Evolutionary conservation across 768 basidiomycete genomes (phyloP).

Genomic region (Lentinula lateritia): DNA sequence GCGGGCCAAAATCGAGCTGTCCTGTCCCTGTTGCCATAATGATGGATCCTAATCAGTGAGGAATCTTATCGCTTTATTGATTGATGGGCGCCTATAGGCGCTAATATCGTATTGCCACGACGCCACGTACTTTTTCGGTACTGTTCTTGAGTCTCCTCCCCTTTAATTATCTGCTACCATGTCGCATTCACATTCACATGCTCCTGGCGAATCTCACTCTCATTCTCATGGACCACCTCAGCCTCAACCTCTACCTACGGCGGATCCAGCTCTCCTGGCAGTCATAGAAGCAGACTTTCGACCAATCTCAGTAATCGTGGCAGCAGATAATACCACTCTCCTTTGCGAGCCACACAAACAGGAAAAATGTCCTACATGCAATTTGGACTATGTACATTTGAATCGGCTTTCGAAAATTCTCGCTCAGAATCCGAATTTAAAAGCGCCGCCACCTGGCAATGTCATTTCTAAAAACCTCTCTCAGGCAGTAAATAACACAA

Average conservation of each 20-base stretch:
- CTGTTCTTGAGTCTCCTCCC: too few species aligned
- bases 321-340: slow-evolving; percentile 46
- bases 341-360: slow-evolving; percentile 63
- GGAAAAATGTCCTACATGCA: slow-evolving; percentile 72
- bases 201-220: slow-evolving; percentile 46
- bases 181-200: slow-evolving; percentile 65
- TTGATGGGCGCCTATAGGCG: background rate
- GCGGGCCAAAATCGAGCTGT: too few species aligned
- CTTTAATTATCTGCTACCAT: slow-evolving; percentile 23
- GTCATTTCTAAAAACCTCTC: slow-evolving; percentile 73
- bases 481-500: slow-evolving; percentile 67
- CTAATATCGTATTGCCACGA: background rate
- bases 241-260: slow-evolving; percentile 39
- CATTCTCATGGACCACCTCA: slow-evolving; percentile 43
- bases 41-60: too few species aligned
- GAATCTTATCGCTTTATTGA: too few species aligned
- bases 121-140: background rate
- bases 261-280: slow-evolving; percentile 71
- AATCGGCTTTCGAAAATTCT: slow-evolving; percentile 76
- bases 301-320: slow-evolving; percentile 47
- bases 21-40: too few species aligned
- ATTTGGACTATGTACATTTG: slow-evolving; percentile 64
- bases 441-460: slow-evolving; percentile 72
- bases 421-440: slow-evolving; percentile 59
- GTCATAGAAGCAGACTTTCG: slow-evolving; percentile 70